Evolutionary conservation across 2,329 filamentous ascomycete genomes (phyloP).

Genomic region (Beauveria caledonica): DNA sequence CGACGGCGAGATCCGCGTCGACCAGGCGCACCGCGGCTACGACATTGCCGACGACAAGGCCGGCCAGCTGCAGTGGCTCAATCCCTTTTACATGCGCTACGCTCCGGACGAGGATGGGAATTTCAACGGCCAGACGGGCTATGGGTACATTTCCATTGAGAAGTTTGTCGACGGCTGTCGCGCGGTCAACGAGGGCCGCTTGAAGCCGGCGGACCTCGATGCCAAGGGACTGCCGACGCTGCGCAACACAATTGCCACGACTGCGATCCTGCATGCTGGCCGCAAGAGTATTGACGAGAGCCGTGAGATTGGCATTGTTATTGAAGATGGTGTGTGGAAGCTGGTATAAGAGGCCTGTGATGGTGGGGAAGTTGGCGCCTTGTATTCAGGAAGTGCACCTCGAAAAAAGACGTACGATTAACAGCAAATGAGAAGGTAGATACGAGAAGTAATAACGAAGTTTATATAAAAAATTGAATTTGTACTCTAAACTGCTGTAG

Average conservation of each 20-base stretch:
- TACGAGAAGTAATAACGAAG: neutral
- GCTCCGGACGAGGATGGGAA: constrained; percentile 92
- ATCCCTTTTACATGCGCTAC: constrained; percentile 94
- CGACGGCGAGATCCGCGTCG: constrained; percentile 76
- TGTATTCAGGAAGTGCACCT: neutral
- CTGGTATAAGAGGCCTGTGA: constrained; percentile 35
- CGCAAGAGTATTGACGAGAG: constrained; percentile 76
- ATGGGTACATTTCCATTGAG: constrained; percentile 90
- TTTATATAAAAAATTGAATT: neutral
- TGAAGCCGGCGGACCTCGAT: constrained; percentile 70
- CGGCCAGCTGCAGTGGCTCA: constrained; percentile 72
- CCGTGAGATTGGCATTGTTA: constrained; percentile 65
- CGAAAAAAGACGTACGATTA: neutral
- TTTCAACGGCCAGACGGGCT: constrained; percentile 83
- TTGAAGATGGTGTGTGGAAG: constrained; percentile 59
- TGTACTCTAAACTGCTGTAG: neutral
- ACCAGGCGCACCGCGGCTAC: constrained; percentile 91
- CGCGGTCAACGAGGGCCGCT: constrained; percentile 64
- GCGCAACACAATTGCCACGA: constrained; percentile 83
- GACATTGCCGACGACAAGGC: constrained; percentile 78
- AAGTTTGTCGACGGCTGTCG: constrained; percentile 89
- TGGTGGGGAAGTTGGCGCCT: neutral
- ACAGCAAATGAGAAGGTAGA: neutral
- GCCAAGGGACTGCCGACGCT: constrained; percentile 74
- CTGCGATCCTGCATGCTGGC: constrained; percentile 84